Percentiles rank a stretch among this genome's conserved stretches.
Conservation (phyloP, 176 grass and related monocot species). For the Musa acuminata region DNA sequence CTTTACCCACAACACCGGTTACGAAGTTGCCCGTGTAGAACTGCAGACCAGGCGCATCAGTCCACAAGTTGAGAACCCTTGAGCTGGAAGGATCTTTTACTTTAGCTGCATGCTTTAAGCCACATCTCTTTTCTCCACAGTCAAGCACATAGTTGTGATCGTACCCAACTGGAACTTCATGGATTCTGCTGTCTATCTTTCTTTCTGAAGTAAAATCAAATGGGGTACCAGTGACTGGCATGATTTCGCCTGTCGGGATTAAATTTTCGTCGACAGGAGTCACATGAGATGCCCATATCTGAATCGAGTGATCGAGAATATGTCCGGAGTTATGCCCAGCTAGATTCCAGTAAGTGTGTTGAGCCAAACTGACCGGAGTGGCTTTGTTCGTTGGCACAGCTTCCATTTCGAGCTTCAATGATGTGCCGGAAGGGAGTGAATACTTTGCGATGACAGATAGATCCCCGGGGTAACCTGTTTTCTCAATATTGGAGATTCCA, state of each 20-base stretch:
- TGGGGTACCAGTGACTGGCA: constrained; percentile 40
- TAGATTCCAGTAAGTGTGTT: constrained; percentile 95
- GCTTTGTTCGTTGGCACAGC: constrained; percentile 50
- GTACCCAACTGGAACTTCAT: constrained; percentile 38
- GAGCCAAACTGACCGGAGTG: constrained; percentile 61
- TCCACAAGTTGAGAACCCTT: constrained; percentile 54
- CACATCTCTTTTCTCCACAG: constrained; percentile 45
- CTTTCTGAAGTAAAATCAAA: constrained; percentile 55
- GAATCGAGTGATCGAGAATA: constrained; percentile 48
- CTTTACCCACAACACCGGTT: constrained; percentile 50
- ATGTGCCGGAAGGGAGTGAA: constrained; percentile 43
- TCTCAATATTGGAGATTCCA: not conserved
- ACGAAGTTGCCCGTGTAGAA: constrained; percentile 79
- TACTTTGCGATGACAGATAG: constrained; percentile 46
- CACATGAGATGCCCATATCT: constrained; percentile 59
- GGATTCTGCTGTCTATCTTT: constrained; percentile 47
- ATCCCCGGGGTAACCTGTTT: constrained; percentile 72
- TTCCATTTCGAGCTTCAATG: constrained; percentile 79
- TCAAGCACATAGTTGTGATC: constrained; percentile 64
- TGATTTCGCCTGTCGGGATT: constrained; percentile 68
- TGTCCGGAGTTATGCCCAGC: constrained; percentile 74
- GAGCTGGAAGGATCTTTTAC: constrained; percentile 41
- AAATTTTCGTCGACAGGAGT: constrained; percentile 60
- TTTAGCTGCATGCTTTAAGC: constrained; percentile 55
- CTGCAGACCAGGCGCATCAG: constrained; percentile 63